phyloP scores from a whole-genome alignment of 805 yeast genomes.

The Starmera pachycereana region DNA sequence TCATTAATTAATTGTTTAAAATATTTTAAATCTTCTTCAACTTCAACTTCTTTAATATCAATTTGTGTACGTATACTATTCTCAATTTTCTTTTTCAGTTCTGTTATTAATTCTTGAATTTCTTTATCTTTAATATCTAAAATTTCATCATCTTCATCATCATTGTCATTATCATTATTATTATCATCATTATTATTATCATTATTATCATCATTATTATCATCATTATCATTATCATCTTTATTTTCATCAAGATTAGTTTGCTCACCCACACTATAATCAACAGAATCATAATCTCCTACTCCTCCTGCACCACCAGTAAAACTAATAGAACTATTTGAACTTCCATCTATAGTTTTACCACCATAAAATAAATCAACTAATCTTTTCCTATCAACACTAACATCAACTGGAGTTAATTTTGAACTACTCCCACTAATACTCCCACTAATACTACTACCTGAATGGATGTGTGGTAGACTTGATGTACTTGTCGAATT shows the following conservation, averaged over 20 bases:
- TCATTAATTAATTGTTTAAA: neutral
- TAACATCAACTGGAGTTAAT: neutral
- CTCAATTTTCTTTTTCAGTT: neutral
- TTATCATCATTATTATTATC: no score
- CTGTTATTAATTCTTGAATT: neutral
- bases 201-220: no score
- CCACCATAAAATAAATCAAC: conserved; percentile 1
- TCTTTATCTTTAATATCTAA: neutral
- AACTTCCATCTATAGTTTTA: no score
- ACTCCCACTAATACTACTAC: neutral
- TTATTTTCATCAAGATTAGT: no score
- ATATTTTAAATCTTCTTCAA: neutral
- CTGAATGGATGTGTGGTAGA: neutral
- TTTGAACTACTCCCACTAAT: neutral
- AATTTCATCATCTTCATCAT: neutral
- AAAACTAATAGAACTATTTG: no score
- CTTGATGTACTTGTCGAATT: neutral
- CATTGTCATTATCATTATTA: neutral
- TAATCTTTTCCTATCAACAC: conserved; percentile 1
- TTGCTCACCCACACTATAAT: no score
- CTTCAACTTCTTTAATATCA: conserved; percentile 1
- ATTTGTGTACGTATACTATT: neutral
- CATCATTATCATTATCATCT: no score
- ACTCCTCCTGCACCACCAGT: no score
- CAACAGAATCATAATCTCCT: no score